Base-by-base conservation (phyloP, 2,329 filamentous ascomycete species). In the Aaosphaeria pasadenensis region DNA sequence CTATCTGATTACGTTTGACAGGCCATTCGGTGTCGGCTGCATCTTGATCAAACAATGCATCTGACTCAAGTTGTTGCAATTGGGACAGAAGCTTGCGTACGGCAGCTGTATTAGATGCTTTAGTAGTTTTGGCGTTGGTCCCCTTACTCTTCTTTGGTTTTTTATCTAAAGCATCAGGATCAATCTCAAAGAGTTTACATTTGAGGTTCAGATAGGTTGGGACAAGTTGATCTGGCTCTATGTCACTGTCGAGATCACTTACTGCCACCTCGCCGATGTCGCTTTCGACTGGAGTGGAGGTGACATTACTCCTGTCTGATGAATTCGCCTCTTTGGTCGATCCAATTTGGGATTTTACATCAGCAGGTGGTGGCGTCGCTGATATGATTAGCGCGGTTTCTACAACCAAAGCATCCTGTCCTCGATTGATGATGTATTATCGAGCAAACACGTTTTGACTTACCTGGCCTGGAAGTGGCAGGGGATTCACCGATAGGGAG, bases 151-250 rank as follows among this genome's bases (percentile, higher is more conserved):
- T 73, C n/a, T 59, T 57, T 11, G 56, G 44, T 17, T 56, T 59
- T 4, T 50, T 28, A 78, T 76, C 67, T 85, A 87, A n/a, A 86
- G 75, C 54, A 77, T 86, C 45, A 4, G 76, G 75, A 43, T 75
- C 67, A n/a, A 77, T 59, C 39, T 74, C 67, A 54, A 72, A 79
- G 2, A 79, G 58, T 42, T 67, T 70, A 7, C 80, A 75, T 69
- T 90, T 91, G 13, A 89, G 81, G 11, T 86, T 82, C 17, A 99
- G 60, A 69, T 92, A 97, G 50, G 84, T 82, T 1, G 89, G 85
- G 29, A 91, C 76, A 13, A 79, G 67, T 48, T 78, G 71, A 35
- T 78, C 75, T 4, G 74, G 72, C 36, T 78, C 76, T 3, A 76
- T 55, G 49, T 78, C 76, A 52, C 75, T 78, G 24, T 77, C 76